A percentile compares a stretch with the other conserved stretches of the same genome.
Evolutionary conservation across 1,284 basidiomycete genomes (phyloP).

Genomic region (Ustilago esculenta): DNA sequence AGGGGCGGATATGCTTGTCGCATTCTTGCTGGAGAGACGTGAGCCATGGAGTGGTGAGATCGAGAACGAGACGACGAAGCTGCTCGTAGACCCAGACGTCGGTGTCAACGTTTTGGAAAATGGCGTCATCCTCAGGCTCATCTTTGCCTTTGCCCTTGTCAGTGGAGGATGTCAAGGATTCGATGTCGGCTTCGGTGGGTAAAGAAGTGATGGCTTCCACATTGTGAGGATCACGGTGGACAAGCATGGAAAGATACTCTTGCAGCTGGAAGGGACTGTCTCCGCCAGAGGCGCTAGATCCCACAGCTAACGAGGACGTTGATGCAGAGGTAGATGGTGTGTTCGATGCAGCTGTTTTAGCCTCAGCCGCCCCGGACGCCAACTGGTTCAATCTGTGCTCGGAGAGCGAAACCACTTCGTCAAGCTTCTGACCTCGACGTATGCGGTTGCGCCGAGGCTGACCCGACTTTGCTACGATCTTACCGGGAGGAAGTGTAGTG

Average conservation of each 20-base stretch:
- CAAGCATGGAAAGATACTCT: conserved; percentile 89
- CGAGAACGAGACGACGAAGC: conserved; percentile 86
- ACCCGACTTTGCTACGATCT: conserved; percentile 3
- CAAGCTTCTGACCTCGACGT: conserved; percentile 50
- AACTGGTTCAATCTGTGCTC: conserved; percentile 19
- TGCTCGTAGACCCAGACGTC: conserved; percentile 95
- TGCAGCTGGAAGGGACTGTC: conserved; percentile 94
- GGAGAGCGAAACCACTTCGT: conserved; percentile 33
- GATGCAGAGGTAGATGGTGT: conserved; percentile 12
- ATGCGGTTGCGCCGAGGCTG: conserved; percentile 32
- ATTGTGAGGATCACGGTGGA: conserved; percentile 85
- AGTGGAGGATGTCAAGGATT: conserved; percentile 19
- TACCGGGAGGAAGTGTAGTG: conserved; percentile 1
- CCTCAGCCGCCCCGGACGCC: neutral
- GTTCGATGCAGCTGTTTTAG: conserved; percentile 1
- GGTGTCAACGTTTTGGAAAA: conserved; percentile 69
- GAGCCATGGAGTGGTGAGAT: conserved; percentile 87
- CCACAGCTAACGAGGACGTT: neutral
- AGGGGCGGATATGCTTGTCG: conserved; percentile 30
- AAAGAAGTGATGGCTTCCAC: conserved; percentile 82
- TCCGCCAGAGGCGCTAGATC: conserved; percentile 7
- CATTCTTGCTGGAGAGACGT: conserved; percentile 86
- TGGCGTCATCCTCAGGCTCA: conserved; percentile 18
- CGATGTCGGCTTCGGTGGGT: conserved; percentile 43
- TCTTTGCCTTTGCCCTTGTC: conserved; percentile 66